Base-by-base conservation (phyloP, 805 yeast species). In the Schwanniomyces yamadae region DNA sequence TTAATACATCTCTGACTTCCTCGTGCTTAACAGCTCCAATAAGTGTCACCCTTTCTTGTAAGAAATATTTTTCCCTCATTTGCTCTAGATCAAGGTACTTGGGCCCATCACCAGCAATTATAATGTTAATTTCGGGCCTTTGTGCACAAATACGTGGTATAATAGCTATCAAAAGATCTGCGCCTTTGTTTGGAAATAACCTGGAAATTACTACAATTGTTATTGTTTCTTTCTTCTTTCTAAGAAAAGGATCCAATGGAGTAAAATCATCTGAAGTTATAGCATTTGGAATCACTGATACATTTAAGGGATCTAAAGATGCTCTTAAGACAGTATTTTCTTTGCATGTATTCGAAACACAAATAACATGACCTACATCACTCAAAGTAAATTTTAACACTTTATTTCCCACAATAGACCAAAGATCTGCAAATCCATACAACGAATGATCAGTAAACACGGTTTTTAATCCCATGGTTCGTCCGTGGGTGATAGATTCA, bases 101-200 rank as follows among this genome's bases (percentile, higher is more conserved):
- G 1, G 99, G 99, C 0, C 99, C 99, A 59, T 88, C 95, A 9
- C 99, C 99, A 3, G 97, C 99, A 30, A 93, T 79, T 2, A 91
- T 59, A 46, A 93, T 90, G 34, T 79, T 77, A 1, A 90, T 90
- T 12, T 77, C 73, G 1, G 76, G 71, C 36, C 80, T 75, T 11
- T 63, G 57, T 5, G 65, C 52, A 54, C 99, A 93, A 3, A 93
- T 80, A 26, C 80, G 66, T 0, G 99, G 99, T 15, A 93, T 84
- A 10, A 88, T 74, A 0, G 87, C 93, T 2, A 84, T 80, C 14
- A 93, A 63, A 14, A 93, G 66, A 52, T 90, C 99, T 0, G 95
- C 93, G 23, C 99, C 99, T 55, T 93, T 93, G 57, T 93, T 93
- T n/a, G 95, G 95, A 54, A 85, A 93, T 15, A 93, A 66, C 46